Percentiles rank a stretch among this genome's conserved stretches.
phyloP scores from a whole-genome alignment of 331 rosid genomes.

The Malus hybrid region DNA sequence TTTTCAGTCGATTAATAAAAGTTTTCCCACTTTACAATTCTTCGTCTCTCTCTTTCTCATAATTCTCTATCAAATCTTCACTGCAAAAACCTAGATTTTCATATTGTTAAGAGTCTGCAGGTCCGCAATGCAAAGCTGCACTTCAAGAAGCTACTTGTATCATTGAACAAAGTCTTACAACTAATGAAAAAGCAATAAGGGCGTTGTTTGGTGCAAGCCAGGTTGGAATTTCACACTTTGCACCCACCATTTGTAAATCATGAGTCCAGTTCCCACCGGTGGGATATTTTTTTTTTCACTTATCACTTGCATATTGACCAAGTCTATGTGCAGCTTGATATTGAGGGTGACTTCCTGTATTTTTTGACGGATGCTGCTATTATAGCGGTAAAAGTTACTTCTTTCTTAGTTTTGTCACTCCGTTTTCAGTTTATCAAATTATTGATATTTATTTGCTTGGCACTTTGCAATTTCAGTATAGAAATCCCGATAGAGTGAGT shows the following conservation, averaged over 20 bases:
- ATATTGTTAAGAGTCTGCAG: too few relatives aligned
- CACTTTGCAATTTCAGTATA: conserved; percentile 76
- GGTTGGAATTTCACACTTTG: conserved; percentile 32
- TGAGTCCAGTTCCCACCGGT: neutral
- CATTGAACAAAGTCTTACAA: conserved; percentile 51
- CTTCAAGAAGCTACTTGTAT: conserved; percentile 12
- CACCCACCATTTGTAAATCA: conserved; percentile 1
- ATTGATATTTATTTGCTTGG: conserved; percentile 6
- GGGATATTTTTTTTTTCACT: neutral
- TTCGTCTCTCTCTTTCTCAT: too few relatives aligned
- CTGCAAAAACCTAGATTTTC: too few relatives aligned
- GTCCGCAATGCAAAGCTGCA: too few relatives aligned
- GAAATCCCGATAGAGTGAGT: conserved; percentile 58
- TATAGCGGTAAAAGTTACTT: conserved; percentile 25
- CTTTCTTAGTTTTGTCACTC: too few relatives aligned
- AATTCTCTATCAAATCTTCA: too few relatives aligned
- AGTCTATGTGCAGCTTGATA: conserved; percentile 54
- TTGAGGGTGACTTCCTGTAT: conserved; percentile 82
- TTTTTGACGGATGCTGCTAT: conserved; percentile 81
- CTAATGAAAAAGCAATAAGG: conserved; percentile 44
- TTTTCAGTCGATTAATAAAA: too few relatives aligned
- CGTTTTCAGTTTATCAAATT: neutral
- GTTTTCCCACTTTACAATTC: too few relatives aligned
- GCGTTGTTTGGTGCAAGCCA: conserved; percentile 62
- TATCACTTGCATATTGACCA: neutral